A percentile compares a stretch with the other conserved stretches of the same genome.
phyloP scores from a whole-genome alignment of 768 basidiomycete species.

The Lentinula sp. region DNA sequence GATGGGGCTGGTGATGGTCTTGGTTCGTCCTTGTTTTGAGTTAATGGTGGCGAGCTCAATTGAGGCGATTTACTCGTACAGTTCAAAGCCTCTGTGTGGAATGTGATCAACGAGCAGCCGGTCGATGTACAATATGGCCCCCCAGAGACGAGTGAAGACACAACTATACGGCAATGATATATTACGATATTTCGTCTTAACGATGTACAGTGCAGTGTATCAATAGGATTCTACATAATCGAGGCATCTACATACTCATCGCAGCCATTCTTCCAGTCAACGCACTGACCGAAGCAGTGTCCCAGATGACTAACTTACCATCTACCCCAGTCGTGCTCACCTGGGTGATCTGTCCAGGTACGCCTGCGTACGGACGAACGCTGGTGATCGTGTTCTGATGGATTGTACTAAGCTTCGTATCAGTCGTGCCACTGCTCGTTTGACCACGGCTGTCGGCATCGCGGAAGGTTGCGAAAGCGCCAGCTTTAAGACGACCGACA shows the following conservation, averaged over 20 bases:
- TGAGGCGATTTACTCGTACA: conserved; percentile 20
- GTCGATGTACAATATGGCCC: conserved; percentile 20
- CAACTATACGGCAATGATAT: conserved; percentile 19
- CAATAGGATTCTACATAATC: conserved; percentile 10
- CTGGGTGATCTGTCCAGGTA: conserved; percentile 52
- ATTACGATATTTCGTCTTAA: too few species aligned
- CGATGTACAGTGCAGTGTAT: background rate
- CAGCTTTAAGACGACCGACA: conserved; percentile 80
- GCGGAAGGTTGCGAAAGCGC: conserved; percentile 92
- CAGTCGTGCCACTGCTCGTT: conserved; percentile 24
- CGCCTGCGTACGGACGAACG: conserved; percentile 67
- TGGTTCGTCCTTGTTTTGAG: conserved; percentile 44
- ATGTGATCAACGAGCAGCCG: conserved; percentile 79
- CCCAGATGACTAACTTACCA: conserved; percentile 90
- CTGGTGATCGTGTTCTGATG: conserved; percentile 99
- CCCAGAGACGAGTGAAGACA: conserved; percentile 13
- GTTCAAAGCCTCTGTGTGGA: conserved; percentile 98
- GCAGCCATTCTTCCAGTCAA: conserved; percentile 47
- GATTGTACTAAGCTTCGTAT: conserved; percentile 81
- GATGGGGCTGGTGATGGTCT: conserved; percentile 90
- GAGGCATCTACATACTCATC: conserved; percentile 28
- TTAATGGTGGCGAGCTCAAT: background rate
- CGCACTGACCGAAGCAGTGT: conserved; percentile 51
- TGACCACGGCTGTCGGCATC: conserved; percentile 83
- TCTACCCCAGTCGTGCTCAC: conserved; percentile 94